A percentile compares a stretch with the other conserved stretches of the same genome.
Conservation (phyloP, 2,329 filamentous ascomycete genomes). For the Pseudogymnoascus sp. region DNA sequence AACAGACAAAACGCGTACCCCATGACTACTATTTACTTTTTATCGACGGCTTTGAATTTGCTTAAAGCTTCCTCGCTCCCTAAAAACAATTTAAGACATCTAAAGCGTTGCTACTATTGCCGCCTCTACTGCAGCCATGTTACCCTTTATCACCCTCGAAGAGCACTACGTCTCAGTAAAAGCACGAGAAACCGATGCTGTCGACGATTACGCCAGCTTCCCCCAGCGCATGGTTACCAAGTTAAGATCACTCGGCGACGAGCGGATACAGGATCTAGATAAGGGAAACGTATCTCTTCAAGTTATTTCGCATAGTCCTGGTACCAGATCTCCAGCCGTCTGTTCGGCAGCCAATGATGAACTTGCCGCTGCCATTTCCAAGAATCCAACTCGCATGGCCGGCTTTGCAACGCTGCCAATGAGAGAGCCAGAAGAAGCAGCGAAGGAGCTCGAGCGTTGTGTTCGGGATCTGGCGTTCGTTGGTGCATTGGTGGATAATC, state of each 20-base stretch:
- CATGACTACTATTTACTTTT: background rate
- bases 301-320: slow-evolving; percentile 24
- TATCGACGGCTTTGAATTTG: background rate
- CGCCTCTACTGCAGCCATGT: background rate
- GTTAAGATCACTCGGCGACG: slow-evolving; percentile 22
- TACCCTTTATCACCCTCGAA: slow-evolving; percentile 33
- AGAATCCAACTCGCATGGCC: slow-evolving; percentile 31
- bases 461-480: slow-evolving; percentile 37
- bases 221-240: slow-evolving; percentile 16
- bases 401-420: slow-evolving; percentile 37
- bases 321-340: slow-evolving; percentile 12
- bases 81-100: background rate
- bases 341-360: slow-evolving; percentile 27
- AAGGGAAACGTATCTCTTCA: slow-evolving; percentile 18
- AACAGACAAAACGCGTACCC: background rate
- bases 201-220: slow-evolving; percentile 21
- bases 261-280: slow-evolving; percentile 22
- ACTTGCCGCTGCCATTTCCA: slow-evolving; percentile 24
- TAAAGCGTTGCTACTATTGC: background rate
- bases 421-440: slow-evolving; percentile 29
- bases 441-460: slow-evolving; percentile 30
- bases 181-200: slow-evolving; percentile 1
- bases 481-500: slow-evolving; percentile 39
- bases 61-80: background rate
- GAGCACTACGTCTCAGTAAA: slow-evolving; percentile 29